A percentile compares a stretch with the other conserved stretches of the same genome.
These are phyloP conservation scores for Gaultheria prostrata DNA, from an alignment of 148 eudicot genomes.

Conservation along the genomic window DNA sequence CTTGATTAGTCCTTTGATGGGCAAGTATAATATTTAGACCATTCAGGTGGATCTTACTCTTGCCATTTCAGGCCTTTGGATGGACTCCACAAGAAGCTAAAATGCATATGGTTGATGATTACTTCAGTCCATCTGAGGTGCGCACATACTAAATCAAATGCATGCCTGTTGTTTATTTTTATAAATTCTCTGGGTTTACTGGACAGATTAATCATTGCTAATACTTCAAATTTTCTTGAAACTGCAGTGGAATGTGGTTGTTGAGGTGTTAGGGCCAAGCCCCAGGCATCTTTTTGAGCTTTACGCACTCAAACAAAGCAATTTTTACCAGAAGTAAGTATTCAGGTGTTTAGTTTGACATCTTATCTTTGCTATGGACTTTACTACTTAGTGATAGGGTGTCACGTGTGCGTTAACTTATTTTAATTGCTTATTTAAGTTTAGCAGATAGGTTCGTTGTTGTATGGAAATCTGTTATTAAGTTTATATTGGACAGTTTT, in stretches of 20 bases:
- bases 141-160: conserved; percentile 11
- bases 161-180: neutral
- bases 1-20: conserved; percentile 10
- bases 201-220: neutral
- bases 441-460: neutral
- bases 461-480: neutral
- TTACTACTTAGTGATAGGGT: neutral
- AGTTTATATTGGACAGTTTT: neutral
- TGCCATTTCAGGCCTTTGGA: conserved; percentile 67
- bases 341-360: conserved; percentile 1
- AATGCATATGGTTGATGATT: conserved; percentile 82
- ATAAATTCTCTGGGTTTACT: neutral
- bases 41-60: conserved; percentile 12
- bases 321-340: conserved; percentile 60
- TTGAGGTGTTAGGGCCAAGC: conserved; percentile 78
- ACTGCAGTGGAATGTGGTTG: conserved; percentile 68
- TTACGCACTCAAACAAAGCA: conserved; percentile 78
- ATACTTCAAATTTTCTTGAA: conserved; percentile 23
- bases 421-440: neutral
- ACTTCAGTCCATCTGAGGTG: conserved; percentile 86
- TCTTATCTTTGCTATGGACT: neutral
- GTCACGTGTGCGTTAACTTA: neutral
- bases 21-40: conserved; percentile 7
- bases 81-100: conserved; percentile 88
- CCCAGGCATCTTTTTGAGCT: conserved; percentile 94